Evolutionary conservation across 1,284 basidiomycete genomes (phyloP).

Genomic region (Porphyrellus sp.): DNA sequence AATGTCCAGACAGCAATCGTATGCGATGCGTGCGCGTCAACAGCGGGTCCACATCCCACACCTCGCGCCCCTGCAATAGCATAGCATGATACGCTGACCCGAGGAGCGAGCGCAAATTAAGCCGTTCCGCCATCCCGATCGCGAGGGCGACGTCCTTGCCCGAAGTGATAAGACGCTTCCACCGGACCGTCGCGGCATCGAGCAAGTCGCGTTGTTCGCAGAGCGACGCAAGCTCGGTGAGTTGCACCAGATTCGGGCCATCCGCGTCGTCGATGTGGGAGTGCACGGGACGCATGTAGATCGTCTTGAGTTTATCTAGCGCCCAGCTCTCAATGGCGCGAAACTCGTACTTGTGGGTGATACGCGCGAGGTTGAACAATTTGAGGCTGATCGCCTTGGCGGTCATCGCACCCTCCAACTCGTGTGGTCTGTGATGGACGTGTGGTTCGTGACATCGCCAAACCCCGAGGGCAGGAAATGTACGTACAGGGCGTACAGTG

Average conservation of each 20-base stretch:
- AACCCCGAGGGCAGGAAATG: conserved; percentile 1
- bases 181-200: conserved; percentile 37
- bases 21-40: conserved; percentile 41
- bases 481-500: conserved; percentile 50
- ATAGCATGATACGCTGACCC: conserved; percentile 45
- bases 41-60: conserved; percentile 40
- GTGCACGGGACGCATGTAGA: conserved; percentile 36
- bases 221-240: conserved; percentile 45
- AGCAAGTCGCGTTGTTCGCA: conserved; percentile 45
- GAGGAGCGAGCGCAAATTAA: conserved; percentile 40
- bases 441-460: conserved; percentile 6
- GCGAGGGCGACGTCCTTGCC: conserved; percentile 44
- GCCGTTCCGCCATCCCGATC: conserved; percentile 42
- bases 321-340: conserved; percentile 51
- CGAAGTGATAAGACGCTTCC: conserved; percentile 44
- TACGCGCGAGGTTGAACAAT: conserved; percentile 47
- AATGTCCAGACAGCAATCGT: conserved; percentile 43
- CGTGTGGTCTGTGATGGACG: conserved; percentile 40
- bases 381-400: conserved; percentile 41
- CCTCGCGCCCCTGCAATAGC: conserved; percentile 41
- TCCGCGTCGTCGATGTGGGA: conserved; percentile 31
- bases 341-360: conserved; percentile 57
- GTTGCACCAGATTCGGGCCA: conserved; percentile 37
- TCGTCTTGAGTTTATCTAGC: conserved; percentile 41
- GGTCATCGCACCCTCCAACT: conserved; percentile 44